phyloP scores from a whole-genome alignment of 805 yeast genomes.

The Lachancea cidri region DNA sequence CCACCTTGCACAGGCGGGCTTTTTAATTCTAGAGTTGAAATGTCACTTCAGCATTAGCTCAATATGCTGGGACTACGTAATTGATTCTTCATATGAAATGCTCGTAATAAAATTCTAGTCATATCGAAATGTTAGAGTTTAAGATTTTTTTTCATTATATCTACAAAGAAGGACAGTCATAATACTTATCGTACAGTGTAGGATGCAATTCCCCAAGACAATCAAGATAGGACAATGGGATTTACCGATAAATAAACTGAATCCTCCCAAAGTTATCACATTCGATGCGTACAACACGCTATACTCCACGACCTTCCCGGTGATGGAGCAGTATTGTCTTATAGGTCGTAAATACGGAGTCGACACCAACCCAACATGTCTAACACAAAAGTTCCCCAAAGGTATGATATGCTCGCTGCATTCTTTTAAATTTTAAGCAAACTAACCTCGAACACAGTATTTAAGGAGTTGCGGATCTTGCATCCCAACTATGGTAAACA shows the following conservation, averaged over 20 bases:
- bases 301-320: conserved; percentile 51
- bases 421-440: too few species aligned
- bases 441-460: conserved; percentile 20
- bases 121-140: too few species aligned
- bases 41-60: too few species aligned
- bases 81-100: too few species aligned
- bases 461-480: conserved; percentile 32
- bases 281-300: conserved; percentile 68
- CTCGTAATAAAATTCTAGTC: too few species aligned
- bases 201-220: conserved; percentile 3
- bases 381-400: conserved; percentile 28
- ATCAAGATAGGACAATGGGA: conserved; percentile 3
- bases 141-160: conserved; percentile 1
- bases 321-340: conserved; percentile 47
- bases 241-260: not conserved
- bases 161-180: too few species aligned
- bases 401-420: too few species aligned
- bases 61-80: too few species aligned
- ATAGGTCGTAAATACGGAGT: conserved; percentile 46
- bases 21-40: too few species aligned
- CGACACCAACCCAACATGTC: conserved; percentile 19
- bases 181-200: not conserved
- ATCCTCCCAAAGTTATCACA: conserved; percentile 45
- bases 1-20: too few species aligned
- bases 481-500: conserved; percentile 63